Conservation (phyloP, 441 rosid genomes). For the Daphne laureola region DNA sequence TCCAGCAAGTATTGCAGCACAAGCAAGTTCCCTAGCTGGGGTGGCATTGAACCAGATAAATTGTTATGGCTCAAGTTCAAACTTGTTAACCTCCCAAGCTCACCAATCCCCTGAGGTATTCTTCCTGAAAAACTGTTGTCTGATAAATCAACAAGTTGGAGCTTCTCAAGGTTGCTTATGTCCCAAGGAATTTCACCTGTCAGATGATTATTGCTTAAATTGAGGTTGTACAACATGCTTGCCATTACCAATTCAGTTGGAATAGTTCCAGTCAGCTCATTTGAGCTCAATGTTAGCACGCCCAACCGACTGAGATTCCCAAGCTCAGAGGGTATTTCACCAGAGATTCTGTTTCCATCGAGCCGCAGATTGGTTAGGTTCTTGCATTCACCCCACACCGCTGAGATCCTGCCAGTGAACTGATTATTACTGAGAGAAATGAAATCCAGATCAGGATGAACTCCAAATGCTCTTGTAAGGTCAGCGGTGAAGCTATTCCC, state of each 20-base stretch:
- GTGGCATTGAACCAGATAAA: constrained; percentile 40
- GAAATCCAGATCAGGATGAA: constrained; percentile 33
- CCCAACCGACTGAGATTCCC: constrained; percentile 33
- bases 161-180: constrained; percentile 25
- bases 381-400: constrained; percentile 50
- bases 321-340: constrained; percentile 44
- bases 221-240: constrained; percentile 28
- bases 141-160: constrained; percentile 43
- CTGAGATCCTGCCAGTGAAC: constrained; percentile 41
- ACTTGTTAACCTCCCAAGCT: constrained; percentile 26
- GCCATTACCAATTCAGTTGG: constrained; percentile 44
- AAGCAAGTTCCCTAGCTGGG: constrained; percentile 32
- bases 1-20: constrained; percentile 36
- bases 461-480: constrained; percentile 47
- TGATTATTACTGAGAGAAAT: constrained; percentile 35
- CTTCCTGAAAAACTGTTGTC: constrained; percentile 31
- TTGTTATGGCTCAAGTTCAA: constrained; percentile 50
- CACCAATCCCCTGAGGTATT: constrained; percentile 33
- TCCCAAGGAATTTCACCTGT: constrained; percentile 32
- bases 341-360: constrained; percentile 44
- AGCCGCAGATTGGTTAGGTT: constrained; percentile 44
- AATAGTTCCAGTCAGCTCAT: constrained; percentile 40
- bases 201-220: constrained; percentile 44
- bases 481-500: constrained; percentile 43
- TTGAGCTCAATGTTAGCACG: constrained; percentile 30